phyloP scores from a whole-genome alignment of 306 rosid genomes.

The Ormosia semicastrata region DNA sequence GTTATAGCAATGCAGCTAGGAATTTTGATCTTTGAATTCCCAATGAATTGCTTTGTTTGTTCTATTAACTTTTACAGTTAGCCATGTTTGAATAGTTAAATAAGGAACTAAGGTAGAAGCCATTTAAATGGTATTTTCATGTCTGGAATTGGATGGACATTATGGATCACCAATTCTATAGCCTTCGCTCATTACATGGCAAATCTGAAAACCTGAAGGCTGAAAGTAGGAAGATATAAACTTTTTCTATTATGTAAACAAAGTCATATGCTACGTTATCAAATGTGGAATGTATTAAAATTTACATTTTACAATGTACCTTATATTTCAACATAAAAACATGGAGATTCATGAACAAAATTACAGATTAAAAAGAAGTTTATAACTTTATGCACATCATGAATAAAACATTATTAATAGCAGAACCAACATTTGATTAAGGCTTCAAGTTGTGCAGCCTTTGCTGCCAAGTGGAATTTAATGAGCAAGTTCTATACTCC shows the following conservation, averaged over 20 bases:
- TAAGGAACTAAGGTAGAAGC: not conserved
- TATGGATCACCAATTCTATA: not conserved
- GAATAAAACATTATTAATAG: not conserved
- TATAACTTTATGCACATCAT: not conserved
- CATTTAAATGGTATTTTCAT: not conserved
- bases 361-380: not conserved
- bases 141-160: not conserved
- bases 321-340: not conserved
- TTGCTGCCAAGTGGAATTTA: not conserved
- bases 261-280: not conserved
- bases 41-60: not conserved
- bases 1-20: constrained; percentile 16
- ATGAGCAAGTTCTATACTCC: not conserved
- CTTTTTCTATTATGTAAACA: not conserved
- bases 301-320: not conserved
- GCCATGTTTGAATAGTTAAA: not conserved
- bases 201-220: not conserved
- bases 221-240: not conserved
- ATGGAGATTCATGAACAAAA: not conserved
- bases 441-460: not conserved
- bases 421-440: not conserved
- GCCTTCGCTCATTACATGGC: not conserved
- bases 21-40: not conserved
- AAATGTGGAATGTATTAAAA: not conserved
- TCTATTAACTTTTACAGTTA: not conserved